These are phyloP conservation scores for Effrenium voratum DNA, from an alignment of 73 alveolate genomes.

Conservation along the genomic window DNA sequence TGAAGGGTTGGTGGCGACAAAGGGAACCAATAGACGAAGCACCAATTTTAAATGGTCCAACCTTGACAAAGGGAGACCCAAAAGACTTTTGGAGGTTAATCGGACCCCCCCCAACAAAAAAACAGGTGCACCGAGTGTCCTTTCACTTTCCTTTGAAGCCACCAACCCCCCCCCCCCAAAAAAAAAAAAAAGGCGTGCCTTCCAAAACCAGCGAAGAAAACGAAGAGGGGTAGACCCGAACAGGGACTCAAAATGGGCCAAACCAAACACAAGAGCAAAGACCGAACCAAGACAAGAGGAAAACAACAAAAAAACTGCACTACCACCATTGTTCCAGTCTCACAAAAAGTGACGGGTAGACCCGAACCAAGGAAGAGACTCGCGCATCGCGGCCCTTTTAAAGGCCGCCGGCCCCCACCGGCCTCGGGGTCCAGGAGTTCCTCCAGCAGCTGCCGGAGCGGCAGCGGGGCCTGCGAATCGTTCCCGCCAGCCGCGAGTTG, in stretches of 20 bases:
- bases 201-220: too few relatives aligned
- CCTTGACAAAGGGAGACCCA: too few relatives aligned
- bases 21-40: too few relatives aligned
- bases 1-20: too few relatives aligned
- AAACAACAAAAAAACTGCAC: not conserved
- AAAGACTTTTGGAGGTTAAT: too few relatives aligned
- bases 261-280: not conserved
- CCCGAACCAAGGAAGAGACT: not conserved
- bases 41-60: too few relatives aligned
- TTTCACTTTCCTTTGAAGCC: too few relatives aligned
- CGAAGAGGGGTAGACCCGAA: not conserved
- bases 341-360: not conserved
- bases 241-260: not conserved
- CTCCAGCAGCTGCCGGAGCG: constrained; percentile 35
- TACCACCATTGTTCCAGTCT: not conserved
- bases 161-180: too few relatives aligned
- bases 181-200: too few relatives aligned
- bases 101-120: too few relatives aligned
- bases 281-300: not conserved
- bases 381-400: not conserved
- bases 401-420: not conserved
- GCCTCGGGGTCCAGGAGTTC: constrained; percentile 74
- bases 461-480: constrained; percentile 21
- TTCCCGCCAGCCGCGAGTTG: not conserved
- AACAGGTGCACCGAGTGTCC: too few relatives aligned